Conservation (phyloP, 2,329 filamentous ascomycete species). For the Epichloe scottii region DNA sequence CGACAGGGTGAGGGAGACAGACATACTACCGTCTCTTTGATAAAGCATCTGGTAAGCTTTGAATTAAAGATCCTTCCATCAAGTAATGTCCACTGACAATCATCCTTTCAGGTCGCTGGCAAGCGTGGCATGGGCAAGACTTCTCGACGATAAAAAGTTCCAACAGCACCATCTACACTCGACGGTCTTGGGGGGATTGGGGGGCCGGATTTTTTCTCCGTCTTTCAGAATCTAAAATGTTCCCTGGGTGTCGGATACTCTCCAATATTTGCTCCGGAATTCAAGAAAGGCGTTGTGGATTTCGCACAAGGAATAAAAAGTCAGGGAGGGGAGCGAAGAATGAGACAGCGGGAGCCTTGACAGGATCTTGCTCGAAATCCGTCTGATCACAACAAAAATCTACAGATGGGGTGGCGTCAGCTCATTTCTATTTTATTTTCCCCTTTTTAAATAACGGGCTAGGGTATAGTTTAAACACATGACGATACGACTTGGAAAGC, state of each 20-base stretch:
- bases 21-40: constrained; percentile 66
- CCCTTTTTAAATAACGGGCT: no score
- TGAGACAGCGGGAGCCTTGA: no score
- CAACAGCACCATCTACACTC: not conserved
- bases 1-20: constrained; percentile 94
- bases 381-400: no score
- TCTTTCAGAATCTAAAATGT: not conserved
- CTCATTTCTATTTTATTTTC: no score
- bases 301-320: no score
- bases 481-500: no score
- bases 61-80: constrained; percentile 12
- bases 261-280: constrained; percentile 17
- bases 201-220: no score
- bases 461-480: no score
- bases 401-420: no score
- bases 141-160: constrained; percentile 43
- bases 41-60: constrained; percentile 76
- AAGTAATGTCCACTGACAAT: constrained; percentile 8
- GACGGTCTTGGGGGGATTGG: not conserved
- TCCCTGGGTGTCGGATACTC: not conserved
- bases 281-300: constrained; percentile 12
- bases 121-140: constrained; percentile 94
- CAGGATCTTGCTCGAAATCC: no score
- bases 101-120: constrained; percentile 54
- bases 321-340: no score